phyloP scores from a whole-genome alignment of 2,329 filamentous ascomycete species.

The Zasmidium cellare region DNA sequence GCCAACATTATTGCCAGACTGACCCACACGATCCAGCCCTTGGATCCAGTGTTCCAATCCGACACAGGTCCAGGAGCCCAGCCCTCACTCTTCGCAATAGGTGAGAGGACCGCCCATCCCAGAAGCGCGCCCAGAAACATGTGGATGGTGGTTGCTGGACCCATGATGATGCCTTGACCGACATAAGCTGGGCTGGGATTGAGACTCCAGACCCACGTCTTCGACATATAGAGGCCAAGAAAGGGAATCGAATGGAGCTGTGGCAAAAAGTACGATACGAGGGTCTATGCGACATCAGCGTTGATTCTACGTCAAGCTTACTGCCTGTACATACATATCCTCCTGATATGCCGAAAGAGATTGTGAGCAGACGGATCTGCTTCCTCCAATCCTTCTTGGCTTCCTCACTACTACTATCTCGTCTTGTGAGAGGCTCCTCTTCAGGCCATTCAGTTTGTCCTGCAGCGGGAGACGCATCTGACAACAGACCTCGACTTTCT shows the following conservation, averaged over 20 bases:
- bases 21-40: slow-evolving; percentile 98
- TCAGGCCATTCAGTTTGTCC: slow-evolving; percentile 18
- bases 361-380: slow-evolving; percentile 60
- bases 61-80: slow-evolving; percentile 88
- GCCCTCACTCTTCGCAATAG: slow-evolving; percentile 77
- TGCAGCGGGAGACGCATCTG: slow-evolving; percentile 13
- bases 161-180: slow-evolving; percentile 98
- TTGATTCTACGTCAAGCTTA: background rate
- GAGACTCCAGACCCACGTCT: slow-evolving; percentile 88
- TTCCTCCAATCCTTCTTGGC: slow-evolving; percentile 57
- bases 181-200: slow-evolving; percentile 98
- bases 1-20: slow-evolving; percentile 95
- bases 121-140: slow-evolving; percentile 89
- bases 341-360: slow-evolving; percentile 62
- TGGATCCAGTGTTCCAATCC: slow-evolving; percentile 90
- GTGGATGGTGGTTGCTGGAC: slow-evolving; percentile 87
- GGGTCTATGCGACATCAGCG: slow-evolving; percentile 57
- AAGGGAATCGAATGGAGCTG: slow-evolving; percentile 82
- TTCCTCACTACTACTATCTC: slow-evolving; percentile 15
- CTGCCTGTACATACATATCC: slow-evolving; percentile 41
- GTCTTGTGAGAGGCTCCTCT: slow-evolving; percentile 17
- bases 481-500: slow-evolving; percentile 39
- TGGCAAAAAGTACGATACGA: slow-evolving; percentile 88
- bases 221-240: slow-evolving; percentile 72
- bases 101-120: slow-evolving; percentile 89